Evolutionary conservation across 2,329 filamentous ascomycete genomes (phyloP).

Genomic region (Colletotrichum graminicola): DNA sequence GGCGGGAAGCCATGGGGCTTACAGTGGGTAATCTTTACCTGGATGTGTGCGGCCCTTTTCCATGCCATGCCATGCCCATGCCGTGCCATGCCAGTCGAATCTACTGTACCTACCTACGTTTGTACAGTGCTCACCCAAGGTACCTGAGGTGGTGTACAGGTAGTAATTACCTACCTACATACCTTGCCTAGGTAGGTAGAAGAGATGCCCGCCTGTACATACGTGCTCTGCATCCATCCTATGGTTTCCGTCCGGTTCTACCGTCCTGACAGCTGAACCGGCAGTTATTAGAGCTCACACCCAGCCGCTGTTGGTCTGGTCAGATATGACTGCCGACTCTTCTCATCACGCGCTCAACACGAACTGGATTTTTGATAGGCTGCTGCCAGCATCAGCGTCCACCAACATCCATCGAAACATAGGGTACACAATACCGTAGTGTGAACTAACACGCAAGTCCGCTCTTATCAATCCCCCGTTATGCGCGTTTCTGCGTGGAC

Average conservation of each 20-base stretch:
- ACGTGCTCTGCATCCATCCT: neutral
- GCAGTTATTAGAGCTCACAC: constrained; percentile 4
- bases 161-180: neutral
- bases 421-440: neutral
- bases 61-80: neutral
- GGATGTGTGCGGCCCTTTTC: constrained; percentile 14
- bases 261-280: constrained; percentile 18
- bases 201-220: neutral
- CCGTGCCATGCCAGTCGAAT: neutral
- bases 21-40: constrained; percentile 7
- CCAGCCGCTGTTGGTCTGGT: constrained; percentile 15
- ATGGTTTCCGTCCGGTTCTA: neutral
- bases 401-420: neutral
- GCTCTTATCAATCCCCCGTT: constrained; percentile 16
- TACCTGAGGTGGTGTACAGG: no score
- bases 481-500: constrained; percentile 30
- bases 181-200: neutral
- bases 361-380: neutral
- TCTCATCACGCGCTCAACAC: neutral
- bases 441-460: constrained; percentile 13
- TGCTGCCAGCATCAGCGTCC: neutral
- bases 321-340: neutral
- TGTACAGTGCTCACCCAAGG: no score
- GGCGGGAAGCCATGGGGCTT: constrained; percentile 6
- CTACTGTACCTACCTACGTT: no score